A percentile compares a stretch with the other conserved stretches of the same genome.
Conservation (phyloP, 257 asterid species). For the Solanum sitiens region DNA sequence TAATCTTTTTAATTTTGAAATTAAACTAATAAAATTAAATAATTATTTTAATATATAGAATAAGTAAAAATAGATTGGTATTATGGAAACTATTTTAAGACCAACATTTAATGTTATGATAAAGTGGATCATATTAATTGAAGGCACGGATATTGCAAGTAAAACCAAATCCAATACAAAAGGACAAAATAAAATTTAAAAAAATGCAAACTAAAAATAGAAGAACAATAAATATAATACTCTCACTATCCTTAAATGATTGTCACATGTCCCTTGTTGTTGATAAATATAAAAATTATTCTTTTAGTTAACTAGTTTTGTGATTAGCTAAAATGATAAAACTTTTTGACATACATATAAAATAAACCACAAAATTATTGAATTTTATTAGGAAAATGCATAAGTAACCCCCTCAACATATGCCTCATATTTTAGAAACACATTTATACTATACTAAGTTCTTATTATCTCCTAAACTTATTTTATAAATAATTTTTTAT, state of each 20-base stretch:
- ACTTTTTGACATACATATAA: no score
- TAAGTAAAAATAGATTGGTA: not conserved
- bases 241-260: not conserved
- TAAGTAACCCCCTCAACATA: no score
- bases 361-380: no score
- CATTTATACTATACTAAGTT: no score
- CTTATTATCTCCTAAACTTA: no score
- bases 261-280: not conserved
- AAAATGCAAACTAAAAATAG: not conserved
- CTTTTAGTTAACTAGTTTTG: not conserved
- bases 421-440: no score
- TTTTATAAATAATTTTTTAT: no score
- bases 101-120: not conserved
- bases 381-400: no score
- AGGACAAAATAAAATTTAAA: not conserved
- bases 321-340: not conserved
- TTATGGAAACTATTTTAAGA: not conserved
- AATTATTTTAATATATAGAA: not conserved
- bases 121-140: not conserved
- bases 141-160: not conserved
- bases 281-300: not conserved
- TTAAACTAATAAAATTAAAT: not conserved
- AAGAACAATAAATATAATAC: not conserved
- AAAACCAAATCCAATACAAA: not conserved
- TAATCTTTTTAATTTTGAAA: no score